Conservation (phyloP, 2,329 filamentous ascomycete species). For the Venturia asperata region DNA sequence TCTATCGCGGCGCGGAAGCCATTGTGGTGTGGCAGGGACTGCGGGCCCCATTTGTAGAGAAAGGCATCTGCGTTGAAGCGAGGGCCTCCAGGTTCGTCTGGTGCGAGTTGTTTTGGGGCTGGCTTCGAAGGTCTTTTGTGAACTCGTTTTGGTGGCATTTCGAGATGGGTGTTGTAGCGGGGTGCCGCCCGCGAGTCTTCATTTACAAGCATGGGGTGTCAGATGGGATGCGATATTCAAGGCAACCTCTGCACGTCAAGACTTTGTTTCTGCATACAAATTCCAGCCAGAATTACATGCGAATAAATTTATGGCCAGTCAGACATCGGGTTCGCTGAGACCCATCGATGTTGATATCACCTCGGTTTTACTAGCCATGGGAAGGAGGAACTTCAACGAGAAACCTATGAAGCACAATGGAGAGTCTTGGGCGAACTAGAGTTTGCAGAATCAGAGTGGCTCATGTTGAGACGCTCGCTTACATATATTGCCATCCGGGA, state of each 20-base stretch:
- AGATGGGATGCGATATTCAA: too few species aligned
- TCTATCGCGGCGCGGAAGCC: slow-evolving; percentile 42
- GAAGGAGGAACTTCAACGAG: too few species aligned
- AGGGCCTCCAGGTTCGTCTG: background rate
- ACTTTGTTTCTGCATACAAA: too few species aligned
- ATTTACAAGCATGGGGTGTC: background rate
- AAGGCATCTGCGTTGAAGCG: slow-evolving; percentile 42
- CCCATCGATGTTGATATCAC: too few species aligned
- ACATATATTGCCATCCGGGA: background rate
- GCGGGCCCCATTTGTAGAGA: slow-evolving; percentile 38
- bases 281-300: too few species aligned
- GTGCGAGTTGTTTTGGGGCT: background rate
- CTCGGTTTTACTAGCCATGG: too few species aligned
- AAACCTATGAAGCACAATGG: too few species aligned
- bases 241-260: too few species aligned
- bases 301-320: too few species aligned
- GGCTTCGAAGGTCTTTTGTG: slow-evolving; percentile 4
- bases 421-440: too few species aligned
- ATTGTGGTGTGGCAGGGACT: slow-evolving; percentile 35
- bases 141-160: slow-evolving; percentile 9
- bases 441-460: background rate
- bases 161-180: background rate
- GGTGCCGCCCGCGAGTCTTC: background rate
- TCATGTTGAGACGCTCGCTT: background rate
- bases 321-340: too few species aligned